phyloP scores from a whole-genome alignment of 768 basidiomycete species.

The Rhodotorula toruloides region DNA sequence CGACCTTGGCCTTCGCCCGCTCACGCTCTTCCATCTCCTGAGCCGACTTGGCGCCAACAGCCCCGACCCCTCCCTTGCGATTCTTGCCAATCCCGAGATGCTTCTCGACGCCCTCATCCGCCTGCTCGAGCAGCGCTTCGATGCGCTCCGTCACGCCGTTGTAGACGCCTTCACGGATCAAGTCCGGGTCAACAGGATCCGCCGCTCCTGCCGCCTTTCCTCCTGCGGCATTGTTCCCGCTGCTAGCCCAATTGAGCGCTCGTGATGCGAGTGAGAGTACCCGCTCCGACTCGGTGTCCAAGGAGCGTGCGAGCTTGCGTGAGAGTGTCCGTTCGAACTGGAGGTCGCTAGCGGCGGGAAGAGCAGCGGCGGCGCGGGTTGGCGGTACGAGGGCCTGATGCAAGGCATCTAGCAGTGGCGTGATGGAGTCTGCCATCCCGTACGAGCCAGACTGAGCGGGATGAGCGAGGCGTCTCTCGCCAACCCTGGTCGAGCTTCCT shows the following conservation, averaged over 20 bases:
- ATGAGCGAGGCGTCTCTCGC: no score
- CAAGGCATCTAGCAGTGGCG: constrained; percentile 9
- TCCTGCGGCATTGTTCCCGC: constrained; percentile 35
- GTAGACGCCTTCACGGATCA: constrained; percentile 65
- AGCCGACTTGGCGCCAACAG: constrained; percentile 33
- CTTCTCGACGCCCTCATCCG: constrained; percentile 77
- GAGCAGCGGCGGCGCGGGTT: constrained; percentile 44
- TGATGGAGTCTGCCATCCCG: not conserved
- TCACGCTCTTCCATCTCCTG: constrained; percentile 27
- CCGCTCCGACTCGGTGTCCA: constrained; percentile 65
- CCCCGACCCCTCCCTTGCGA: constrained; percentile 32
- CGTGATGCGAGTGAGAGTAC: constrained; percentile 58
- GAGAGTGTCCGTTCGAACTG: constrained; percentile 87
- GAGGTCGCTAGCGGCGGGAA: constrained; percentile 61
- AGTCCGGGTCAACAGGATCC: constrained; percentile 79
- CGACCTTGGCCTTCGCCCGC: constrained; percentile 1
- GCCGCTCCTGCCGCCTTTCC: constrained; percentile 44
- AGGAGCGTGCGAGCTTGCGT: constrained; percentile 58
- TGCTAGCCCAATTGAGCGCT: constrained; percentile 60
- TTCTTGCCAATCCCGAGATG: constrained; percentile 64
- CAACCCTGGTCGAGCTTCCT: no score
- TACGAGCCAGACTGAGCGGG: not conserved
- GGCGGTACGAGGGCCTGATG: constrained; percentile 29
- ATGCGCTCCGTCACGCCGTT: constrained; percentile 71
- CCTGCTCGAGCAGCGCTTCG: constrained; percentile 77